Evolutionary conservation across 2,329 filamentous ascomycete species (phyloP).

Genomic region (Neurospora sp.): DNA sequence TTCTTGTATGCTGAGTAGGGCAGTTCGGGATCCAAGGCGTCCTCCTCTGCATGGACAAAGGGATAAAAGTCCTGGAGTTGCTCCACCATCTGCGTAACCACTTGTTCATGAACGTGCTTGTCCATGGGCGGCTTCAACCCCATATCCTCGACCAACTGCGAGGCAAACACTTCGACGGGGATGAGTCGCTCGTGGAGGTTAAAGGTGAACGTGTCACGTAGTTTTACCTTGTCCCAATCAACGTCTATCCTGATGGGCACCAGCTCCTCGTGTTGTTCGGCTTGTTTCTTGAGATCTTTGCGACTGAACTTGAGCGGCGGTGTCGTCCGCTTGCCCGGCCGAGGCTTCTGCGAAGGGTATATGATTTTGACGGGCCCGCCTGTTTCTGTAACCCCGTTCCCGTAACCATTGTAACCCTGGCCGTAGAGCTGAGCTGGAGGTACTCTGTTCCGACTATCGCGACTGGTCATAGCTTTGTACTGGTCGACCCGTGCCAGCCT

Average conservation of each 20-base stretch:
- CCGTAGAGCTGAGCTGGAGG: slow-evolving; percentile 51
- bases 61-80: slow-evolving; percentile 92
- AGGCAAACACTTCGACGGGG: slow-evolving; percentile 70
- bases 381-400: slow-evolving; percentile 73
- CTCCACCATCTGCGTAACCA: slow-evolving; percentile 66
- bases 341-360: slow-evolving; percentile 69
- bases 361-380: slow-evolving; percentile 59
- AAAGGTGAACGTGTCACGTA: slow-evolving; percentile 97
- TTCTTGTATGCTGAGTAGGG: slow-evolving; percentile 96
- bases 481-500: slow-evolving; percentile 61
- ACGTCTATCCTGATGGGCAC: slow-evolving; percentile 88
- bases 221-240: slow-evolving; percentile 88
- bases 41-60: slow-evolving; percentile 81
- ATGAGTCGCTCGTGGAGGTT: slow-evolving; percentile 89
- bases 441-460: slow-evolving; percentile 37
- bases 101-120: slow-evolving; percentile 52
- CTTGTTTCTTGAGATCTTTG: slow-evolving; percentile 75
- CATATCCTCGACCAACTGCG: slow-evolving; percentile 86
- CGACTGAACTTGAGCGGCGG: slow-evolving; percentile 63
- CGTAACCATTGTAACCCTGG: slow-evolving; percentile 78
- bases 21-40: slow-evolving; percentile 78
- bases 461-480: slow-evolving; percentile 54
- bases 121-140: slow-evolving; percentile 64
- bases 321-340: slow-evolving; percentile 68
- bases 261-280: slow-evolving; percentile 82